Base-by-base conservation (phyloP, 2,329 filamentous ascomycete species). In the Hymenoscyphus fructigenus region DNA sequence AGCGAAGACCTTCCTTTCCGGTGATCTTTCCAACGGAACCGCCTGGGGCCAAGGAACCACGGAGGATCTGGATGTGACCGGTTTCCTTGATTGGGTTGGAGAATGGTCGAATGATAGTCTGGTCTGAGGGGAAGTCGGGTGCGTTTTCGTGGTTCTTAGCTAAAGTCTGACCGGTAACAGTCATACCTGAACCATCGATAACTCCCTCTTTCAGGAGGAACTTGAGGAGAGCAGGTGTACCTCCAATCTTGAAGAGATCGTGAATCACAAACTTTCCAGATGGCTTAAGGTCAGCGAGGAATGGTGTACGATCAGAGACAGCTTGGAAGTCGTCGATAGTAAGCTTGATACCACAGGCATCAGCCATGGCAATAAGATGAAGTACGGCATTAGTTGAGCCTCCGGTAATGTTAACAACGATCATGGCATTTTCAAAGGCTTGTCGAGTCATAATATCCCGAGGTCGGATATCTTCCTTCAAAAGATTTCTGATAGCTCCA, bases 371-470 rank as follows among this genome's bases (percentile, higher is more conserved):
- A 75, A 95, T 91, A 58, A 95, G 79, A 77, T 95, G 91, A 57
- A 95, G 85, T 41, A 95, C 91, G 47, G 91, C 91, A 77, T 95
- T 95, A 69, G 91, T 95, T 74, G 90, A 93, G 68, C 91, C 91
- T 62, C 91, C 91, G 2, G 92, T 91, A 72, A 94, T 90, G 76
- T 89, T 93, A 69, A 93, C 88, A 29, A 94, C 82, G 10, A 91
- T 85, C 90, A 95, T 94, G 74, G 91, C 91, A 75, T 94, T 89
- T 79, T 94, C 91, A 71, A 95, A 93, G 7, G 91, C 90, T 75
- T 91, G 82, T 63, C 91, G 87, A 10, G 91, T 94, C 76, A 95
- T 81, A 76, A 94, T 91, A 72, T 95, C 91, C 60, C 83, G 83
- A 9, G 91, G 91, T 65, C 87, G 84, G 71, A 95, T 92, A 70